Evolutionary conservation across 2,329 filamentous ascomycete species (phyloP), one percentile per base, ranked within the genome.

Genomic region (Pseudonectria foliicola): DNA sequence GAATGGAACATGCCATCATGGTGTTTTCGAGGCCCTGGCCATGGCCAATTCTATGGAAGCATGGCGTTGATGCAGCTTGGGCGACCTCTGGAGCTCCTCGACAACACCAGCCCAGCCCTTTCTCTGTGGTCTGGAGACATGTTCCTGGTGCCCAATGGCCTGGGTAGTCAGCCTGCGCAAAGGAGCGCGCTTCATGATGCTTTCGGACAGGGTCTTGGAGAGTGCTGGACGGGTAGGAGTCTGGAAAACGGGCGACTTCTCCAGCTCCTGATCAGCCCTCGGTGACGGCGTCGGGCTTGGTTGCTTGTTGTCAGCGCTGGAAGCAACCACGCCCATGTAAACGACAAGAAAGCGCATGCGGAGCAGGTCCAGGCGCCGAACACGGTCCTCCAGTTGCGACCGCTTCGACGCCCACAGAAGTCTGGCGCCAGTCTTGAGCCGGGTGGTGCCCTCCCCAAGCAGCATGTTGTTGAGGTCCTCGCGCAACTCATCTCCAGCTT

Each of bases 301-400:
- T 25, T 60, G 52, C 39, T 61, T 66, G 18, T 21, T 21, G 34
- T 59, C 57, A 25, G 55, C 49, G 29, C 50, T 49, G 33, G 57
- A 57, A 25, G 61, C 54, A 34, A 80, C 65, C 40, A 78, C 68
- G 43, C 75, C 72, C 72, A 81, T 73, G 55, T 78, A 79, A 25
- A 78, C 66, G 25, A 80, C 74, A 23, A 81, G 59, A 51, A 81
- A 80, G 41, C 77, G 70, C 73, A 78, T 79, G 52, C 77, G 68
- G 52, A 81, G 54, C 48, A 80, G 57, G 46, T 81, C 77, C 27
- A 81, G 60, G 30, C 75, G 64, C 36, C 72, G 67, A 35, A 80
- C 62, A 33, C 72, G 68, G 44, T 77, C 73, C 53, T 78, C 72
- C 32, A 82, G 59, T 33, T 65, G 62, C 33, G 55, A 57, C 46